phyloP scores from a whole-genome alignment of 176 grass and related monocot genomes.

The Pontederia paniculata region DNA sequence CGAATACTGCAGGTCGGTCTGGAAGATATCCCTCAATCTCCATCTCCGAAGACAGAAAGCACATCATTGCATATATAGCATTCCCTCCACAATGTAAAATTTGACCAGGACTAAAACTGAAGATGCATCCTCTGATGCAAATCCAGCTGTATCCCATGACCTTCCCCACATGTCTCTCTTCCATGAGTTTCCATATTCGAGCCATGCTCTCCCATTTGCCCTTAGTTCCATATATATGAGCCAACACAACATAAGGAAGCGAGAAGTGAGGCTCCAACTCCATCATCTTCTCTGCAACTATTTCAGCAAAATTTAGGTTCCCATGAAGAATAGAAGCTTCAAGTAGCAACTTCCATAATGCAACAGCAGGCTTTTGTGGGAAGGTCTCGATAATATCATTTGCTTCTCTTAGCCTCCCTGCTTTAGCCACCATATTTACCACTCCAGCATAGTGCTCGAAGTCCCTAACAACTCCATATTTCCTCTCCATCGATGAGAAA shows the following conservation, averaged over 20 bases:
- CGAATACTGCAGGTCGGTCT: not conserved
- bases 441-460: conserved; percentile 49
- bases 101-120: conserved; percentile 43
- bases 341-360: conserved; percentile 51
- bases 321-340: conserved; percentile 51
- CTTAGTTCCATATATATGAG: conserved; percentile 42
- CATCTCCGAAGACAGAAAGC: conserved; percentile 51
- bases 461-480: conserved; percentile 31
- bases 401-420: conserved; percentile 62
- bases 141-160: conserved; percentile 56
- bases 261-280: conserved; percentile 26
- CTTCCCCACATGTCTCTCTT: conserved; percentile 45
- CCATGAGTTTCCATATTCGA: conserved; percentile 54
- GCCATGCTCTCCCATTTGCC: conserved; percentile 84
- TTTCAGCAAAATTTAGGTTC: conserved; percentile 36
- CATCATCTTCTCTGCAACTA: conserved; percentile 55
- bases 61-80: conserved; percentile 40
- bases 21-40: conserved; percentile 17
- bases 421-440: conserved; percentile 50
- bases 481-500: conserved; percentile 52
- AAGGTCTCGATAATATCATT: conserved; percentile 40
- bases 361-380: conserved; percentile 18
- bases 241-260: conserved; percentile 64
- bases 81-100: conserved; percentile 53
- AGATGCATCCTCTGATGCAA: conserved; percentile 51